Base-by-base conservation (phyloP, 108 stramenopile species). In the Nannochloropsis gaditana region DNA sequence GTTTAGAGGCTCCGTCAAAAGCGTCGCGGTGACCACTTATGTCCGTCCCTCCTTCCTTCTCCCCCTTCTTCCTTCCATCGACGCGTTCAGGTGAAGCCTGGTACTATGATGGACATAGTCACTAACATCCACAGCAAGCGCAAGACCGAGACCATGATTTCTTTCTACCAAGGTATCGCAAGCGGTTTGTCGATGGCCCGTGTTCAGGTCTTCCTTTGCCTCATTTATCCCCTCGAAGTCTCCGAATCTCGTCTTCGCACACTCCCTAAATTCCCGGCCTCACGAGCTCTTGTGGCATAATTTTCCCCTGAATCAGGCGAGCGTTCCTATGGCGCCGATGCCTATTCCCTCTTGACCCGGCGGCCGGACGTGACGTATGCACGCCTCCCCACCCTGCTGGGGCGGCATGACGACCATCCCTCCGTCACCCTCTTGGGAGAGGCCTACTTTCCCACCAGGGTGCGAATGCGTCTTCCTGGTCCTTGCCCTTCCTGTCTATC, bases 111-210 rank as follows among this genome's bases (percentile, higher is more conserved):
- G 88, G 97, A 97, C 88, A 99, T 99, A 92, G 97, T 99, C 3
- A 98, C 97, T 82, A 99, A 99, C 92, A 84, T 94, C 83, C 96
- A 97, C 83, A 94, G 96, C 80, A 99, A 99, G 92, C 94, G 99
- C 83, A 99, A 98, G 92, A 99, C 98, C 43, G 96, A 97, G 85
- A 94, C 95, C 89, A 95, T 96, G 92, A 93, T 99, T 79, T 93
- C 96, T 45, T 99, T 99, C 90, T 96, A 97, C 89, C 90, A 93
- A 59, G 95, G 95, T 31, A 93, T 94, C 42, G 17, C 50, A 59
- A 17, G 10, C 10, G 17, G 17, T 15, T 10, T 59, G 10, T 59
- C 15, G 50, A 17, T 59, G 10, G 10, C 10, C 10, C 17, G 50
- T 10, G 10, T 59, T 17, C 50, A 59, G 50, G 17, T 59, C 50